Evolutionary conservation across 306 rosid species (phyloP).

Genomic region (barrel medic (Medicago truncatula)): MtrunA17r5.0-ANR NC_053049.1:46752501-46753000

Average conservation of each 20-base stretch:
- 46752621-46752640: conserved; percentile 71
- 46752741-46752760: conserved; percentile 31
- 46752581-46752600: conserved; percentile 88
- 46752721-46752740: conserved; percentile 42
- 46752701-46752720: conserved; percentile 34
- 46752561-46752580: conserved; percentile 85
- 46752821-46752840: conserved; percentile 38
- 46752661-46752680: conserved; percentile 40
- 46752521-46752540: conserved; percentile 4
- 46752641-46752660: conserved; percentile 38
- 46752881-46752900: conserved; percentile 24
- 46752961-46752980: conserved; percentile 15
- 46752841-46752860: conserved; percentile 44
- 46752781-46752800: conserved; percentile 35
- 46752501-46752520: conserved; percentile 4
- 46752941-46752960: not conserved
- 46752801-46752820: conserved; percentile 29
- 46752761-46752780: conserved; percentile 33
- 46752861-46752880: conserved; percentile 43
- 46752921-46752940: not conserved
- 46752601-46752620: conserved; percentile 70
- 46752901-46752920: not conserved
- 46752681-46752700: conserved; percentile 41
- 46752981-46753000: conserved; percentile 19
- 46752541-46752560: conserved; percentile 56